Percentiles rank a stretch among this genome's conserved stretches.
phyloP scores from a whole-genome alignment of 1,139 yeast species.

The Kodamaea plutei region DNA sequence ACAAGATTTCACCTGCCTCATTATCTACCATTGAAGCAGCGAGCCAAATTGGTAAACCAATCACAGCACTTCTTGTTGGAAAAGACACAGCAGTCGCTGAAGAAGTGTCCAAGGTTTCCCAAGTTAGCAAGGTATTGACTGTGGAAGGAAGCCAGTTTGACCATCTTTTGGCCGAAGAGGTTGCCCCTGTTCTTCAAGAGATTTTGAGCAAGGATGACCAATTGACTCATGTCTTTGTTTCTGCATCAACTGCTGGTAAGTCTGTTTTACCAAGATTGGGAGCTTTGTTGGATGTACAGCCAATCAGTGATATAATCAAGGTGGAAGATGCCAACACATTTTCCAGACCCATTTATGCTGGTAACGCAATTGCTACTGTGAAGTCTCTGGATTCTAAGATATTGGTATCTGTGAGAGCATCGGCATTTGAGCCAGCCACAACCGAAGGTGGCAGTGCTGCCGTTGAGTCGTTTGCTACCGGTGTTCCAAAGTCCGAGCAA shows the following conservation, averaged over 20 bases:
- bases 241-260: slow-evolving; percentile 86
- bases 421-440: slow-evolving; percentile 67
- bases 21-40: slow-evolving; percentile 67
- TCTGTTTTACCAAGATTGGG: slow-evolving; percentile 83
- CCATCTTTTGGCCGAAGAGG: slow-evolving; percentile 61
- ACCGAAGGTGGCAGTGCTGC: slow-evolving; percentile 35
- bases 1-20: slow-evolving; percentile 58
- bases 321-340: slow-evolving; percentile 69
- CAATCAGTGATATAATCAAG: slow-evolving; percentile 73
- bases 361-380: slow-evolving; percentile 86
- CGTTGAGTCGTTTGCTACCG: slow-evolving; percentile 46
- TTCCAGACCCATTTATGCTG: slow-evolving; percentile 93
- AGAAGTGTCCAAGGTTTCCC: slow-evolving; percentile 36
- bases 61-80: slow-evolving; percentile 60
- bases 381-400: slow-evolving; percentile 63
- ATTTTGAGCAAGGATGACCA: slow-evolving; percentile 39
- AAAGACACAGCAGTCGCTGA: slow-evolving; percentile 42
- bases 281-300: slow-evolving; percentile 83
- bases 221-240: slow-evolving; percentile 69
- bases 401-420: slow-evolving; percentile 73
- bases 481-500: slow-evolving; percentile 28
- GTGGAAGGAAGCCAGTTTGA: slow-evolving; percentile 48
- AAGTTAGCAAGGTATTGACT: slow-evolving; percentile 45
- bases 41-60: slow-evolving; percentile 56
- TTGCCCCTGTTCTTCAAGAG: slow-evolving; percentile 54